Conservation (phyloP, 805 yeast genomes). For the Candida nitratophila region DNA sequence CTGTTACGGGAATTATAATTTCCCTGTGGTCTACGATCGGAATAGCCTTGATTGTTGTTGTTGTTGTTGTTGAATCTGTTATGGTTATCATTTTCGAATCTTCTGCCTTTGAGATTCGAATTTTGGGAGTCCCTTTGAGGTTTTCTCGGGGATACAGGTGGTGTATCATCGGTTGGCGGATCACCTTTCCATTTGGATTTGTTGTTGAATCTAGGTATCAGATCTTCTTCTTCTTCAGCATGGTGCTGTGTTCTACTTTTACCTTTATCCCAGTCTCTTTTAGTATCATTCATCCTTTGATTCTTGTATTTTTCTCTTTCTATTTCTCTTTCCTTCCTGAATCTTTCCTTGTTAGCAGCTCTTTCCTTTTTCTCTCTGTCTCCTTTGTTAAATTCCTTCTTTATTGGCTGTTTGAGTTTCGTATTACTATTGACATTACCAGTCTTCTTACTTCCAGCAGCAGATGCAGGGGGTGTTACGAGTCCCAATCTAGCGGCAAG, state of each 20-base stretch:
- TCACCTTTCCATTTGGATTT: not conserved
- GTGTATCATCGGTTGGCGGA: not conserved
- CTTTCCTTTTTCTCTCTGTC: not conserved
- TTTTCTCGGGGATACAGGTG: not conserved
- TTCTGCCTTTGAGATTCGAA: not conserved
- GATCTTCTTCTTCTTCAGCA: conserved; percentile 1
- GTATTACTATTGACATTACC: not conserved
- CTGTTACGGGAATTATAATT: not conserved
- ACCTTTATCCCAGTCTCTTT: not conserved
- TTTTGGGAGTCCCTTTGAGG: not conserved
- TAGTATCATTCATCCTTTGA: not conserved
- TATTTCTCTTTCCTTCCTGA: not conserved
- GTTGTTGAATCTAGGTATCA: not conserved
- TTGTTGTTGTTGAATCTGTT: not conserved
- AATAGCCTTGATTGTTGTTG: not conserved
- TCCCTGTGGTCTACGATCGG: not conserved
- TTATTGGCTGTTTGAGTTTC: not conserved
- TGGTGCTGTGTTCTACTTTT: not conserved
- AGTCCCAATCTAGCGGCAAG: conserved; percentile 2
- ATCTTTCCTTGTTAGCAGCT: not conserved
- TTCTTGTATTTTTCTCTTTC: conserved; percentile 1
- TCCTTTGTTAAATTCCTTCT: not conserved
- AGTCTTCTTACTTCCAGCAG: not conserved
- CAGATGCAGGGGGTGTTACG: not conserved
- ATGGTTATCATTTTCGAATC: not conserved